A percentile compares a stretch with the other conserved stretches of the same genome.
Conservation (phyloP, 1,284 basidiomycete genomes). For the Prillingera fragicola region DNA sequence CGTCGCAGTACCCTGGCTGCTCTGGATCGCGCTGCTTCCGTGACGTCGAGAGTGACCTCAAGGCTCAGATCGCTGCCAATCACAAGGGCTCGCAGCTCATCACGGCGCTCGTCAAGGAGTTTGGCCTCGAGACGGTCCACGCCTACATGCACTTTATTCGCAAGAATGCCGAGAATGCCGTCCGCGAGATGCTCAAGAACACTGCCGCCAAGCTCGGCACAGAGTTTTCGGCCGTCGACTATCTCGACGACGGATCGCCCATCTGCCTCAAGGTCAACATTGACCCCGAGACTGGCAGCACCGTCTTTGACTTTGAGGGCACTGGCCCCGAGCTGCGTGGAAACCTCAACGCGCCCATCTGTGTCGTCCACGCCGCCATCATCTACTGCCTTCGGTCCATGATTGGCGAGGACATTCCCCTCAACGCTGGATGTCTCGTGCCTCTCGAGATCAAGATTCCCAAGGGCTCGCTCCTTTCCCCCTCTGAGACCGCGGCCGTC, state of each 20-base stretch:
- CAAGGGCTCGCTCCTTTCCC: constrained; percentile 68
- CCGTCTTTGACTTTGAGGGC: constrained; percentile 80
- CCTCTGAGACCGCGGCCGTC: constrained; percentile 79
- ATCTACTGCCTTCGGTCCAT: constrained; percentile 62
- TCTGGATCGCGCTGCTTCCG: constrained; percentile 70
- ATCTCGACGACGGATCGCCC: constrained; percentile 73
- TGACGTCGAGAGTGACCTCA: constrained; percentile 88
- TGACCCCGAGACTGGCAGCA: constrained; percentile 67
- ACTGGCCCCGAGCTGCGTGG: constrained; percentile 84
- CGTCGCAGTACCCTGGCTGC: constrained; percentile 67
- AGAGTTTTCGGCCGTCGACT: constrained; percentile 49
- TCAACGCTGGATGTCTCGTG: constrained; percentile 84
- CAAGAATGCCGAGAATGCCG: constrained; percentile 81
- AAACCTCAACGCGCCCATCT: constrained; percentile 83
- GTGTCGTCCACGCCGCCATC: constrained; percentile 85
- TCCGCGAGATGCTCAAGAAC: constrained; percentile 67
- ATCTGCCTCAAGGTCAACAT: constrained; percentile 78
- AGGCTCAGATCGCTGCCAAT: constrained; percentile 96
- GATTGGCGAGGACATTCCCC: constrained; percentile 65
- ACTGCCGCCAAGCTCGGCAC: constrained; percentile 58
- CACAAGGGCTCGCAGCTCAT: constrained; percentile 85
- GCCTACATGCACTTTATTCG: constrained; percentile 88
- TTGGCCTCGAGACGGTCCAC: constrained; percentile 79
- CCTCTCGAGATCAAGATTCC: constrained; percentile 67
- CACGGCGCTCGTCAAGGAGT: constrained; percentile 70